phyloP scores from a whole-genome alignment of 208 protist species.

The Acanthamoeba sp. region DNA sequence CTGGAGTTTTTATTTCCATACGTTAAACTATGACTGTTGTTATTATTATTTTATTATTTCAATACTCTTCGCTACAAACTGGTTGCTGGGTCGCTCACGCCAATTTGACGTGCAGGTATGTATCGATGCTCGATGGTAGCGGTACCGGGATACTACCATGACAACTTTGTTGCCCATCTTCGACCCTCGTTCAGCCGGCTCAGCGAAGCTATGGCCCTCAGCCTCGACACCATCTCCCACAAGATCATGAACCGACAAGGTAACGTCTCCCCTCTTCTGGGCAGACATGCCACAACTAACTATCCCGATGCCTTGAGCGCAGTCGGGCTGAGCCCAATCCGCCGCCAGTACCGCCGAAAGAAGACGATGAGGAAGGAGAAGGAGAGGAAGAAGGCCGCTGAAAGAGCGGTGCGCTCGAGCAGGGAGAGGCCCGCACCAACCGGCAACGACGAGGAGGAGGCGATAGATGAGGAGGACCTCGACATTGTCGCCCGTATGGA shows the following conservation, averaged over 20 bases:
- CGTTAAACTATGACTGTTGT: not conserved
- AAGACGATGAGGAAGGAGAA: not conserved
- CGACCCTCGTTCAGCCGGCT: not conserved
- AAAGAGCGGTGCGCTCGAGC: not conserved
- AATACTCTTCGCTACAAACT: not conserved
- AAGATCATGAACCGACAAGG: not conserved
- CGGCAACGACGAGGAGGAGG: not conserved
- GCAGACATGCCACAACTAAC: too few species aligned
- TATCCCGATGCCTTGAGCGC: not conserved
- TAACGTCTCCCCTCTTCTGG: not conserved
- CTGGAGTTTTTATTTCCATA: not conserved
- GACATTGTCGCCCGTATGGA: not conserved
- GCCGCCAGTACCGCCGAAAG: slow-evolving; percentile 6
- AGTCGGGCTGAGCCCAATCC: slow-evolving; percentile 11
- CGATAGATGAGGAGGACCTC: not conserved
- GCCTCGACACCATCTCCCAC: not conserved
- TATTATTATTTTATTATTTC: not conserved
- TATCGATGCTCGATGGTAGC: slow-evolving; percentile 29
- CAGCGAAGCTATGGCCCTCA: not conserved
- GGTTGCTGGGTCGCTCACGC: too few species aligned
- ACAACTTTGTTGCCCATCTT: not conserved
- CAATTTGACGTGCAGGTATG: slow-evolving; percentile 18
- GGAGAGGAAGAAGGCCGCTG: not conserved
- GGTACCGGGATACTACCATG: not conserved
- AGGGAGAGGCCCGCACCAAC: not conserved